Percentiles rank a stretch among this genome's conserved stretches.
Evolutionary conservation across 2,329 filamentous ascomycete genomes (phyloP).

Genomic region (Aureobasidium sp.): DNA sequence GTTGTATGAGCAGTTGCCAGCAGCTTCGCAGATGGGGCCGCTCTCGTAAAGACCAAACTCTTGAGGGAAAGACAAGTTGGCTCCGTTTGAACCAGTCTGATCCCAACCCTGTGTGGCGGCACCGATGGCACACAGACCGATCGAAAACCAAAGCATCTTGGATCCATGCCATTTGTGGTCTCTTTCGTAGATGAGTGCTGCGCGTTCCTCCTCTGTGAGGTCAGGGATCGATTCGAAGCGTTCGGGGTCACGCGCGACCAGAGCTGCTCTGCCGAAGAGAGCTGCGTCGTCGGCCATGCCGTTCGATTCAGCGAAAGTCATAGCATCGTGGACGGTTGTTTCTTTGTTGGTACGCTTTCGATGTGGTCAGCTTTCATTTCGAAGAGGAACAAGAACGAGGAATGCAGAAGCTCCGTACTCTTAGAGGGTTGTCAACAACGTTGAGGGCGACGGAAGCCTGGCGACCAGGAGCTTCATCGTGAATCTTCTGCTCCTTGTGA

Average conservation of each 20-base stretch:
- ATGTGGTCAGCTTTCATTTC: slow-evolving; percentile 12
- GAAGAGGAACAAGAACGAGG: background rate
- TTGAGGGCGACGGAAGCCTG: slow-evolving; percentile 37
- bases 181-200: slow-evolving; percentile 51
- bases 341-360: slow-evolving; percentile 26
- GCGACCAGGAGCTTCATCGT: slow-evolving; percentile 20
- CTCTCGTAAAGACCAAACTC: slow-evolving; percentile 19
- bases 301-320: slow-evolving; percentile 25
- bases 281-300: slow-evolving; percentile 30
- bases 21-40: background rate
- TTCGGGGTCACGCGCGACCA: slow-evolving; percentile 62
- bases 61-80: slow-evolving; percentile 22
- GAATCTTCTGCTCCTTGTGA: background rate
- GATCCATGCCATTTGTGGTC: slow-evolving; percentile 61
- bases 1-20: no score
- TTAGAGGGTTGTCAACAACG: slow-evolving; percentile 39
- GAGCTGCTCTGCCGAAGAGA: slow-evolving; percentile 39
- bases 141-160: slow-evolving; percentile 54
- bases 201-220: slow-evolving; percentile 51
- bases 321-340: slow-evolving; percentile 27
- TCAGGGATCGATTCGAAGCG: slow-evolving; percentile 54
- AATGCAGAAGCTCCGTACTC: slow-evolving; percentile 24
- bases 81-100: slow-evolving; percentile 25
- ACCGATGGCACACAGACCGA: slow-evolving; percentile 40
- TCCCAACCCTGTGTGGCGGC: slow-evolving; percentile 26